Base-by-base conservation (phyloP, 1,284 basidiomycete genomes). In the Termitomyces sp. region DNA sequence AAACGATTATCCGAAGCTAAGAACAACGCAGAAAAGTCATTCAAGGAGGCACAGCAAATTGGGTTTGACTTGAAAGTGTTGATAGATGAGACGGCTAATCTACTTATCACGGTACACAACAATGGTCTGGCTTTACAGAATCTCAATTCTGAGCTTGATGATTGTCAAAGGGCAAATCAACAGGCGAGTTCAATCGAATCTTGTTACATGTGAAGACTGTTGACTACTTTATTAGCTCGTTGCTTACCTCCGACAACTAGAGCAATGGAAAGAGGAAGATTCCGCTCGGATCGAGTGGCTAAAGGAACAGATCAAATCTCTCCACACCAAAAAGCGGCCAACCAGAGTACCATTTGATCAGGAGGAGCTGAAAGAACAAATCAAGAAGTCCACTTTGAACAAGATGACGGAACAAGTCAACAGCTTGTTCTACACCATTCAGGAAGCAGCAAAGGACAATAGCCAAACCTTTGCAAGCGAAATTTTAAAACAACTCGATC, bases 261-360 rank as follows among this genome's bases (percentile, higher is more conserved):
- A 71, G 26, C 41, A 55, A 43, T 62, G 58, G 61, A 64, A 65
- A 50, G 40, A 55, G 47, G 61, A 62, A 47, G 65, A 70, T 47
- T 53, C 42, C 12, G 46, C 44, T 19, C 52, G 45, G 47, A 62
- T 73, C 28, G 51, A 61, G 26, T 59, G 61, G 6, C 51, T 73
- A n/a, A 64, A 57, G 8, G 46, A 56, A 13, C 58, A 65, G 55
- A 48, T 70, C 1, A 62, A 63, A 45, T 58, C 39, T 17, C 62
- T 70, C 31, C 58, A 65, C 43, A 54, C 52, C 52, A 50, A 52
- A 39, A 56, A 26, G 36, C 40, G 34, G 19, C 53, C 59, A 19
- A 36, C 55, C 5, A 58, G 51, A 17, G 43, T 56, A 21, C 56
- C 63, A 3, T 47, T 64, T 15, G 58, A 57, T 39, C 39, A 62